Base-by-base conservation (phyloP, 2,329 filamentous ascomycete genomes). In the Epicoccum nigrum region DNA sequence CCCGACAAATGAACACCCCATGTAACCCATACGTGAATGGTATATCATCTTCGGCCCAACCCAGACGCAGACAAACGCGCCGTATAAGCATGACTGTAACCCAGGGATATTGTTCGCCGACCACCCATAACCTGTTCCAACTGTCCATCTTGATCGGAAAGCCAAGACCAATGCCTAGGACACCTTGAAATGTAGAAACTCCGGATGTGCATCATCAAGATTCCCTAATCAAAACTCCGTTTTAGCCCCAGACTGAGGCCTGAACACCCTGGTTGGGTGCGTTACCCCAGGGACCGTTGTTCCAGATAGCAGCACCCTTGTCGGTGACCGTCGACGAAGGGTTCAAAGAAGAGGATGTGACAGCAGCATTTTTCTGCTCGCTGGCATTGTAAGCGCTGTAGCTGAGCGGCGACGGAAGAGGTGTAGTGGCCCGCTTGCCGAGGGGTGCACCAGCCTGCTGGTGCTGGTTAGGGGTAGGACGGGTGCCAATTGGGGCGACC, bases 401-500 rank as follows among this genome's bases (percentile, higher is more conserved):
- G 72, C 87, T 87, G 44, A 94, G 80, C 11, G 92, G 92, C n/a
- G 92, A 95, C n/a, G 92, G 87, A 23, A 96, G 82, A 45, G 93
- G 92, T 2, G 92, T 96, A 7, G 90, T 96, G 0, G 92, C 90
- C 53, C 90, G 89, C 76, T 94, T 94, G 74, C 82, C 88, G 61
- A 90, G 72, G 8, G 81, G 79, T 27, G 83, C 81, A 65, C 86
- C 87, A 25, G 79, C 70, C 19, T 79, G 77, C 54, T 83, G 81
- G 32, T 77, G 76, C n/a, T 83, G 76, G 27, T 80, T 81, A 31
- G 81, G 83, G 15, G 84, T 82, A 3, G 93, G 93, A 35, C 94
- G 88, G 51, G 93, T 97, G 58, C 94, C 94, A 63, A 97, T 97
- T 15, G 94, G 93, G 17, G 92, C 93, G 45, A 97, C 92, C 4